Percentiles rank a stretch among this genome's conserved stretches.
These are phyloP conservation scores for Sphagnum fallax DNA, from an alignment of 228 moss, liverwort and hornwort species.

Conservation along the genomic window DNA sequence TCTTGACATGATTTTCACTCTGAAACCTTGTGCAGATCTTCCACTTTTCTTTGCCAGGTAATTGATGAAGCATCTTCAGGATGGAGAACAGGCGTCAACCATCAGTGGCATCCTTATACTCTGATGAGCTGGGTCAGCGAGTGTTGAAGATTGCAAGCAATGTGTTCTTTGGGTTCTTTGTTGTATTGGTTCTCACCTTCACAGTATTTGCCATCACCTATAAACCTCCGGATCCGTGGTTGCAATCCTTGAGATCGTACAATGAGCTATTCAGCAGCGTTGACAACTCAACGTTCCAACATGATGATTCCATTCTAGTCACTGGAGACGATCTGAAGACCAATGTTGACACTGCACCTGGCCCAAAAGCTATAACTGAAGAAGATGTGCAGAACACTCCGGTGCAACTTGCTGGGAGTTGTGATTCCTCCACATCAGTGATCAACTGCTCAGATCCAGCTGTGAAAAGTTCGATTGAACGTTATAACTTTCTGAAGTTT, in stretches of 20 bases:
- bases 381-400: constrained; percentile 17
- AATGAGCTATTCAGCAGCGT: constrained; percentile 29
- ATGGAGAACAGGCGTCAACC: too few relatives aligned
- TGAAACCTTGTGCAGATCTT: too few relatives aligned
- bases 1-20: too few relatives aligned
- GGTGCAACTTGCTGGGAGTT: constrained; percentile 5
- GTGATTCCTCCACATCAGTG: constrained; percentile 19
- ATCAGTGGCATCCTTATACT: too few relatives aligned
- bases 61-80: too few relatives aligned
- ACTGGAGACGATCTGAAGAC: constrained; percentile 59
- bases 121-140: constrained; percentile 51
- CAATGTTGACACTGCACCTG: constrained; percentile 4
- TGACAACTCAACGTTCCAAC: constrained; percentile 51
- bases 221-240: constrained; percentile 76
- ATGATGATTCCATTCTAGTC: constrained; percentile 70
- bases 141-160: constrained; percentile 56
- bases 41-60: too few relatives aligned
- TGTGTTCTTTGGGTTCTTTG: constrained; percentile 69
- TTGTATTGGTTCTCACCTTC: constrained; percentile 49
- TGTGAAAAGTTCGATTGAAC: constrained; percentile 58
- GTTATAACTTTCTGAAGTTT: constrained; percentile 54
- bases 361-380: constrained; percentile 26
- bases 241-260: constrained; percentile 36
- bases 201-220: constrained; percentile 75
- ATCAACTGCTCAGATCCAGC: constrained; percentile 51